Conservation (phyloP, 495 filamentous ascomycete genomes). For the Delitschia confertaspora region DNA sequence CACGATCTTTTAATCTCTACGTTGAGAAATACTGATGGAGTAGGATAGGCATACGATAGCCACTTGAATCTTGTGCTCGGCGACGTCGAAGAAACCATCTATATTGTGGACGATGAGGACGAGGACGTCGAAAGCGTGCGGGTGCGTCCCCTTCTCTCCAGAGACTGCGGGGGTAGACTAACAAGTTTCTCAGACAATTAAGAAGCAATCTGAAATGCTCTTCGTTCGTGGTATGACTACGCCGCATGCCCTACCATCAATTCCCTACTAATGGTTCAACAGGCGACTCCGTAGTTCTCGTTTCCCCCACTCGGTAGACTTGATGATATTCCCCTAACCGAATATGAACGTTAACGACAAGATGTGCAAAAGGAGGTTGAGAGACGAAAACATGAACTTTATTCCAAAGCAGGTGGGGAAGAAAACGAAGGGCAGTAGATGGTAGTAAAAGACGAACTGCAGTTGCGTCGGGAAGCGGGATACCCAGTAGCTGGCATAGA, state of each 20-base stretch:
- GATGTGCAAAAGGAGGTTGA: slow-evolving; percentile 1
- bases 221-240: slow-evolving; percentile 74
- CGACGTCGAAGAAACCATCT: slow-evolving; percentile 95
- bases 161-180: neutral
- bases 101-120: slow-evolving; percentile 73
- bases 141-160: slow-evolving; percentile 34
- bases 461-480: too few relatives aligned
- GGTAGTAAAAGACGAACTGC: too few relatives aligned
- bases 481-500: too few relatives aligned
- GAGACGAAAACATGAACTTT: too few relatives aligned
- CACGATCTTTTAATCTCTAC: too few relatives aligned
- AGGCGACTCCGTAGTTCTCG: slow-evolving; percentile 96
- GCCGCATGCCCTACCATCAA: neutral
- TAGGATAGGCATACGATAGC: slow-evolving; percentile 80
- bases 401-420: too few relatives aligned
- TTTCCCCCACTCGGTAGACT: too few relatives aligned
- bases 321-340: too few relatives aligned
- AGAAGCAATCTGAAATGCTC: slow-evolving; percentile 98
- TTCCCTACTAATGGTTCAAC: slow-evolving; percentile 30
- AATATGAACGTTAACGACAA: too few relatives aligned
- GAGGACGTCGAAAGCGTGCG: slow-evolving; percentile 67
- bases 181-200: slow-evolving; percentile 58
- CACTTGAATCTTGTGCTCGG: slow-evolving; percentile 98
- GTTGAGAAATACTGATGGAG: neutral
- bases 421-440: too few relatives aligned